These are phyloP conservation scores for Orychophragmus violaceus DNA, from an alignment of 345 rosid genomes.

Conservation along the genomic window DNA sequence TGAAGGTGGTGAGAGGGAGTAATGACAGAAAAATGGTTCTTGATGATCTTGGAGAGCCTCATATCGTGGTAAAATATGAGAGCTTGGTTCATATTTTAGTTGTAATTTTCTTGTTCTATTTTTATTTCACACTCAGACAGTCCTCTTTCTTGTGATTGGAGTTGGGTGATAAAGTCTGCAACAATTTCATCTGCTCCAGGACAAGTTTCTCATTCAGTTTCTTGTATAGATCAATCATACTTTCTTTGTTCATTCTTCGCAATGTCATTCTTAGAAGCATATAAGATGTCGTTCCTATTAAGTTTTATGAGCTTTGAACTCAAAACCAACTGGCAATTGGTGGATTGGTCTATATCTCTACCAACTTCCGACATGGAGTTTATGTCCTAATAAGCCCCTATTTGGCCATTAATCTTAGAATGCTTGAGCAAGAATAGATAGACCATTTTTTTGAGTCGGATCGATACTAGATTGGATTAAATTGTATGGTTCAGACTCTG, in stretches of 20 bases:
- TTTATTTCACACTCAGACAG: slow-evolving; percentile 22
- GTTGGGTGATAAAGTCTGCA: not conserved
- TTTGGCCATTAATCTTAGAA: no score
- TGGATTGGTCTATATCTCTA: no score
- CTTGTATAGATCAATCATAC: slow-evolving; percentile 11
- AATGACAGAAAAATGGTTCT: slow-evolving; percentile 24
- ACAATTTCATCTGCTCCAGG: not conserved
- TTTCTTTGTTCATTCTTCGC: slow-evolving; percentile 3
- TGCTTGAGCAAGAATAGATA: no score
- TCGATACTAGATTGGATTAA: no score
- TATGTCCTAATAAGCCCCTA: no score
- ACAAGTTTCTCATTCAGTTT: slow-evolving; percentile 2
- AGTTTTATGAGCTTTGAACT: no score
- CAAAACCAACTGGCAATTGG: no score
- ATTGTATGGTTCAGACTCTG: no score
- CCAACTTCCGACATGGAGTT: no score
- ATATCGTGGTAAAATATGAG: slow-evolving; percentile 20
- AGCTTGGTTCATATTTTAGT: slow-evolving; percentile 37
- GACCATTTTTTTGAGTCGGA: no score
- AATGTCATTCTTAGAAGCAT: not conserved
- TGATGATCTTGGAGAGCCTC: slow-evolving; percentile 22
- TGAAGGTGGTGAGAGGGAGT: slow-evolving; percentile 13
- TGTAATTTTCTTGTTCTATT: slow-evolving; percentile 27
- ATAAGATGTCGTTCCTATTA: no score
- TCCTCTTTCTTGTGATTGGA: slow-evolving; percentile 5